Evolutionary conservation across 306 rosid genomes (phyloP).

Genomic region (Ceratonia siliqua): DNA sequence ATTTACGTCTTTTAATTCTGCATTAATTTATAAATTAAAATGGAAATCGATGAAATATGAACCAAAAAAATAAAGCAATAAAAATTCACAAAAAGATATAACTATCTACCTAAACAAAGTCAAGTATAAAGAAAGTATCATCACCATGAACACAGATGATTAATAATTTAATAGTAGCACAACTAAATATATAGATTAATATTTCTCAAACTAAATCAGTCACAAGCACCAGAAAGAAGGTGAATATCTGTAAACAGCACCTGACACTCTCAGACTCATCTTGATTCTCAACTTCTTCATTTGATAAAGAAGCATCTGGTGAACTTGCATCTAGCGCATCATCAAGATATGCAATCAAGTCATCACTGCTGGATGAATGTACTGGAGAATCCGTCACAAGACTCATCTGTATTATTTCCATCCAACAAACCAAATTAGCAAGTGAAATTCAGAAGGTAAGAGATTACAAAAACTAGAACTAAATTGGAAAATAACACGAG

Average conservation of each 20-base stretch:
- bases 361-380: constrained; percentile 76
- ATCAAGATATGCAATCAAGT: constrained; percentile 60
- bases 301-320: constrained; percentile 34
- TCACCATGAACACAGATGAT: not conserved
- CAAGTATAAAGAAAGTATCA: not conserved
- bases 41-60: constrained; percentile 1
- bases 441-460: constrained; percentile 17
- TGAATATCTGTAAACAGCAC: constrained; percentile 35
- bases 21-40: constrained; percentile 30
- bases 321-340: constrained; percentile 52
- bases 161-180: not conserved
- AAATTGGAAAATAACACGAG: not conserved
- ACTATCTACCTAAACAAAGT: not conserved
- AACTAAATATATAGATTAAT: not conserved
- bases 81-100: constrained; percentile 9
- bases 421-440: constrained; percentile 31
- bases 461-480: not conserved
- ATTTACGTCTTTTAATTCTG: constrained; percentile 62
- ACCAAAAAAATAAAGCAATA: constrained; percentile 21
- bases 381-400: constrained; percentile 68
- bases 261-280: constrained; percentile 46
- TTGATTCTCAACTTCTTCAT: constrained; percentile 32
- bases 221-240: not conserved
- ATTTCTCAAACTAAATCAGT: not conserved
- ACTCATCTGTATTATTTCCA: constrained; percentile 59